Conservation (phyloP, 1,284 basidiomycete species). For the Microbotryomycetes sp. region DNA sequence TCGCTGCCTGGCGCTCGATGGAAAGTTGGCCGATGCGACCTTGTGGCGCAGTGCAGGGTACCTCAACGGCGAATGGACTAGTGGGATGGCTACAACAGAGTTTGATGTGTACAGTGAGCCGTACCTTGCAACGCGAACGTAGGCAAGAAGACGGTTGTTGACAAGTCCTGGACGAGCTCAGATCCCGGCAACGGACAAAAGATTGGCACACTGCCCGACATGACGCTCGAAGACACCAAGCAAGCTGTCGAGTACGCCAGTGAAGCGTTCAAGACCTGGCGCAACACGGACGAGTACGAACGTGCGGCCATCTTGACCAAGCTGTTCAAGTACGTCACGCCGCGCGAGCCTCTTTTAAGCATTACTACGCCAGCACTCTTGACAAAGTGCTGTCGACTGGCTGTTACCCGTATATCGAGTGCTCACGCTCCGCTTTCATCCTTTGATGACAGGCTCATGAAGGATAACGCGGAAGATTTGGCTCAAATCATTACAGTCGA, state of each 20-base stretch:
- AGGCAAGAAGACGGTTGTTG: too few relatives aligned
- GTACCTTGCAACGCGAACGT: neutral
- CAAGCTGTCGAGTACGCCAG: neutral
- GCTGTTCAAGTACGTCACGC: constrained; percentile 7
- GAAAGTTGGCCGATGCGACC: neutral
- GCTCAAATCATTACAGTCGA: constrained; percentile 58
- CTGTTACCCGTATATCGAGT: neutral
- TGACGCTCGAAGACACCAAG: constrained; percentile 53
- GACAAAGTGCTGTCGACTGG: neutral
- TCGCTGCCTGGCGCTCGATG: too few relatives aligned
- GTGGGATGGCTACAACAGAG: neutral
- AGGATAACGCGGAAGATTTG: constrained; percentile 60
- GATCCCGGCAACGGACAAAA: constrained; percentile 77
- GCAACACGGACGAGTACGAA: neutral
- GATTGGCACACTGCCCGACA: constrained; percentile 76
- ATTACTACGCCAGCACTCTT: too few relatives aligned
- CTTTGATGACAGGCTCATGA: constrained; percentile 25
- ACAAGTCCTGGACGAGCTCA: constrained; percentile 42
- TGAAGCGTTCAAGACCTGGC: constrained; percentile 5
- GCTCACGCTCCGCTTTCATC: neutral
- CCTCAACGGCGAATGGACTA: neutral
- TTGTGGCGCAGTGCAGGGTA: constrained; percentile 1
- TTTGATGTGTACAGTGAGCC: neutral
- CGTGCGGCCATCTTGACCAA: neutral
- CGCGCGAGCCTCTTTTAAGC: neutral